Conservation (phyloP, 352 stramenopile genomes). For the Pythium apleroticum region DNA sequence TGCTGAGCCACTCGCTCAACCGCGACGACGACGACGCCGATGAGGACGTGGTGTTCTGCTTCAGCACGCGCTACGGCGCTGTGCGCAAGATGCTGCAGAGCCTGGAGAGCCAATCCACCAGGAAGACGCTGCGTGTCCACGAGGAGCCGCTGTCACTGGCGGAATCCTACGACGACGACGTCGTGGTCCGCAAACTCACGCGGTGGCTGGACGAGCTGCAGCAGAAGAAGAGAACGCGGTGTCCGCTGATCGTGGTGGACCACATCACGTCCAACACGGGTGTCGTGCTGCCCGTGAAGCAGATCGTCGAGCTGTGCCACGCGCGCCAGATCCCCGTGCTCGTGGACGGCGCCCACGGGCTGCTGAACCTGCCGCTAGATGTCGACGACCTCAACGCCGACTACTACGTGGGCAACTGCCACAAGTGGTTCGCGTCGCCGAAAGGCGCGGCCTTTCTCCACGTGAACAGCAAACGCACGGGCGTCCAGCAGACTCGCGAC, state of each 20-base stretch:
- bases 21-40: neutral
- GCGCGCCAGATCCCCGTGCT: constrained; percentile 56
- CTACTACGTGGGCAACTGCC: constrained; percentile 93
- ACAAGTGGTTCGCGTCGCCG: constrained; percentile 94
- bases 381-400: constrained; percentile 73
- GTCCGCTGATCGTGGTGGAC: constrained; percentile 86
- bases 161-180: constrained; percentile 58
- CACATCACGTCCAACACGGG: constrained; percentile 94
- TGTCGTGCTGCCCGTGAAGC: constrained; percentile 80
- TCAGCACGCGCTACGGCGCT: constrained; percentile 90
- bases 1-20: neutral
- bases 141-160: constrained; percentile 64
- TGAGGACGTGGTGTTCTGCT: constrained; percentile 57
- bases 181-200: constrained; percentile 42
- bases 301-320: constrained; percentile 71
- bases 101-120: constrained; percentile 26
- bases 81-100: constrained; percentile 90
- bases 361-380: constrained; percentile 82
- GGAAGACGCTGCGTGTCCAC: constrained; percentile 37
- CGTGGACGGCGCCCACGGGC: constrained; percentile 91
- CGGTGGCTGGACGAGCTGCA: constrained; percentile 27
- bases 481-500: constrained; percentile 17
- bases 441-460: constrained; percentile 89
- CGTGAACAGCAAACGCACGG: constrained; percentile 45
- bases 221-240: constrained; percentile 31